Evolutionary conservation across 2,329 filamentous ascomycete species (phyloP), one percentile per base, ranked within the genome.

Genomic region (Paecilomyces fulvus): DNA sequence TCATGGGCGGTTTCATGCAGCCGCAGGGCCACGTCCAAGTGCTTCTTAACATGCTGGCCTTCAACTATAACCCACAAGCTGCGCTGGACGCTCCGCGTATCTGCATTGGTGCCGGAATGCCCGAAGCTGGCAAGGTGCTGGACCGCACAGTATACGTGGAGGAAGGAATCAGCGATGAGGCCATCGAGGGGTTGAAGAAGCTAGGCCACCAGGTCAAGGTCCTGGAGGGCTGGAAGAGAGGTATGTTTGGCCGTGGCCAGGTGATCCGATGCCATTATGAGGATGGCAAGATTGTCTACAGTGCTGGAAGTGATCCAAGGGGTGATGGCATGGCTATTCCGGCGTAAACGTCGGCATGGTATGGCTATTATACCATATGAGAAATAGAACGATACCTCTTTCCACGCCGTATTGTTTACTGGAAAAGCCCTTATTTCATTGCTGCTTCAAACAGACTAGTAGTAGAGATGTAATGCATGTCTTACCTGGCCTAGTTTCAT

Each of bases 1-100:
- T 97, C 58, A 97, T 97, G 94, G 94, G 94, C 54, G 92, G 91
- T 2, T 97, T 95, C 74, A 97, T 97, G 89, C 94, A 99, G 75
- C 94, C 94, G 0, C 94, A 97, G 73, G 94, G 92, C 21, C 94
- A 97, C 59, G 86, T 97, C 0, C 94, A 97, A 73, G 91, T 96
- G 0, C 75, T 99, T 9, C 79, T 97, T 1, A 95, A 95, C 62
- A 92, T 95, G 82, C 74, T 95, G 0, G 83, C 91, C 0, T 95
- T 92, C 64, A 84, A 85, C 1, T 79, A 90, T 54, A 87, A 86
- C 60, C 91, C 92, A 0, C 94, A 99, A 73, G 85, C 90, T 58
- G 91, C 92, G 2, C 80, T 97, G 0, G 94, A 99, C 68, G 88
- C 92, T 3, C 92, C 94, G 14, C 80, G 94, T n/a, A 81, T 97